Conservation (phyloP, 73 alveolate genomes). For the Paramecium biaurelia region DNA sequence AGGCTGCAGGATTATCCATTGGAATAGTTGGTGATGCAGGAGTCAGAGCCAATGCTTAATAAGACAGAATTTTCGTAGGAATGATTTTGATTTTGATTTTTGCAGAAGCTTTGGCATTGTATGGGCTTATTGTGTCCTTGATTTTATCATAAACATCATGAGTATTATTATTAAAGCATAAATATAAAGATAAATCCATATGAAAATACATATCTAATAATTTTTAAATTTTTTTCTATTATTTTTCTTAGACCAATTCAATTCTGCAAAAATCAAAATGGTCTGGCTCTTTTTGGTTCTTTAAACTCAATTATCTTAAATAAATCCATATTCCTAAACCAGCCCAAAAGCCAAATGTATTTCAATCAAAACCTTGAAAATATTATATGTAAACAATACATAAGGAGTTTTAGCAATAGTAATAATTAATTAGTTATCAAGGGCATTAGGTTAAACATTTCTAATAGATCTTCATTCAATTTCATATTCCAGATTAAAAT, state of each 20-base stretch:
- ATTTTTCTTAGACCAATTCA: not conserved
- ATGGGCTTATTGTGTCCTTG: slow-evolving; percentile 95
- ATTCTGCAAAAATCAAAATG: not conserved
- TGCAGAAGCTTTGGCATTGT: slow-evolving; percentile 98
- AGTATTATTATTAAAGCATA: not conserved
- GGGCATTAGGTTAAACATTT: slow-evolving; percentile 96
- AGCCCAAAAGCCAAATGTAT: slow-evolving; percentile 90
- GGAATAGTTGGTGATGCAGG: slow-evolving; percentile 99
- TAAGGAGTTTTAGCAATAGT: slow-evolving; percentile 67
- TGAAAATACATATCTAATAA: not conserved
- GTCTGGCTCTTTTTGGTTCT: too few species aligned
- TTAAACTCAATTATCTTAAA: not conserved
- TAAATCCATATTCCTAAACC: slow-evolving; percentile 53
- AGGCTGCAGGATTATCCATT: slow-evolving; percentile 99
- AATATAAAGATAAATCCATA: not conserved
- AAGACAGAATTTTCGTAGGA: slow-evolving; percentile 97
- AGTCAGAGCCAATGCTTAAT: slow-evolving; percentile 98
- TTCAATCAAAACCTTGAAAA: slow-evolving; percentile 82
- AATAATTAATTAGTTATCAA: slow-evolving; percentile 90
- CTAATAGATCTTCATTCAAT: slow-evolving; percentile 95
- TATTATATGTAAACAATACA: not conserved
- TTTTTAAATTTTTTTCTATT: not conserved
- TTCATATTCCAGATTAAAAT: slow-evolving; percentile 77
- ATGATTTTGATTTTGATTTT: slow-evolving; percentile 95
- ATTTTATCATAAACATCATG: slow-evolving; percentile 76